Evolutionary conservation across 345 rosid species (phyloP), one percentile per base, ranked within the genome.

Genomic region (Noccaea caerulescens): DNA sequence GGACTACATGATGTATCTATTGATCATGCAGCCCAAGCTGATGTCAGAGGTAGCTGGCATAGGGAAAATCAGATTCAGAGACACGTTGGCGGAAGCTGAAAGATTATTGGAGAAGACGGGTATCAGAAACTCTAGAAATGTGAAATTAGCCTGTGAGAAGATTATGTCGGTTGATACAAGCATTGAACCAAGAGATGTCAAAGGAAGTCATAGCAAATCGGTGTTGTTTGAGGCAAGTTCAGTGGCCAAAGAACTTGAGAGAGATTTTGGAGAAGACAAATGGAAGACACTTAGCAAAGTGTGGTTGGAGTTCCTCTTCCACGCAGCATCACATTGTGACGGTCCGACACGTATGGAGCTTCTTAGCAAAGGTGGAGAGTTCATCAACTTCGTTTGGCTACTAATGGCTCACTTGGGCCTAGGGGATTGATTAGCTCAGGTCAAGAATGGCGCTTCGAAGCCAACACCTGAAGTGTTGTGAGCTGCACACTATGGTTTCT

Each of bases 321-420:
- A 72, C 16, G 70, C 76, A 41, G 76, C 76, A 53, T 66, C 62
- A 1, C 69, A 63, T 9, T 43, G 76, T 33, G 69, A 64, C 0
- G 62, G 38, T 2, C 32, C 51, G 18, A 3, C 58, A 0, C 90
- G 83, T 63, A 65, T 80, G 10, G 68, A 72, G 61, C 76, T 79
- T 33, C 71, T 80, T 25, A 73, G 85, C 46, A 62, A 68, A 47
- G 90, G 88, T 0, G 86, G 87, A 2, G 87, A 86, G 60, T 72
- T 86, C 16, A 72, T 82, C 25, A 79, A 77, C 41, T 84, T 80
- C 71, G 84, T 80, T 1, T 85, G 89, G 87, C 84, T 85, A 61
- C 72, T 81, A 12, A 66, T 80, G 83, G 82, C 83, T 25, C 89
- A 85, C 76, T 70, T 82, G 7, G 85, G 89, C 30, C 33, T 85